Evolutionary conservation across 352 stramenopile genomes (phyloP), one percentile per base, ranked within the genome.

Genomic region (Globisporangium paroecandrum): DNA sequence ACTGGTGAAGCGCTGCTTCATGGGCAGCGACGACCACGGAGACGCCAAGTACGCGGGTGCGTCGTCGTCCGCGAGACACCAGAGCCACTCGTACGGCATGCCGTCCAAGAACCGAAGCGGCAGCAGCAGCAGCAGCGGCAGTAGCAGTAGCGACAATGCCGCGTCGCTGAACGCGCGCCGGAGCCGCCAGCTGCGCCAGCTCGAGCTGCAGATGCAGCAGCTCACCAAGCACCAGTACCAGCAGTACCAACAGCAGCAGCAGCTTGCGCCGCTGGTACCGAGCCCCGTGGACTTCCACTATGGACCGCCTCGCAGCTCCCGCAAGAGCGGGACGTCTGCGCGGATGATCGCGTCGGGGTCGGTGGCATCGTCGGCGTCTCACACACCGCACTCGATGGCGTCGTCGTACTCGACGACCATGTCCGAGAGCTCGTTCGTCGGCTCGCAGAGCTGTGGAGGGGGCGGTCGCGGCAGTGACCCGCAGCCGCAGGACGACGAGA

Each of bases 341-440:
- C 43, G 43, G 18, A 51, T 51, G 43, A 51, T 51, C 18, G 43
- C 43, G 57, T 34, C 65, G n/a, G n/a, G 22, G 20, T 41, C 10
- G 25, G 27, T 10, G 57, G 10, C 58, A n/a, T 29, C 22, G 12
- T 36, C 53, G 13, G n/a, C 25, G 29, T 25, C 27, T 6, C 12
- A 43, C 13, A 69, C 65, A 34, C 59, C 65, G 51, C 58, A 65
- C 13, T 66, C 65, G 24, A 29, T 66, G 58, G 15, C 66, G n/a
- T 68, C 67, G 56, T 65, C 67, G 41, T 68, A 72, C 55, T 72
- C 67, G 61, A 64, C 61, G 15, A 71, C 71, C 5, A 76, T 75
- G 69, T 87, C 79, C 20, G 79, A 87, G 69, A 76, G 71, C 63
- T 85, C 77, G 12, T 87, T 85, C 60, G 69, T 65, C 10, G 61